Percentiles rank a stretch among this genome's conserved stretches.
Conservation (phyloP, 495 filamentous ascomycete species). For the Chaetomidium leptoderma region DNA sequence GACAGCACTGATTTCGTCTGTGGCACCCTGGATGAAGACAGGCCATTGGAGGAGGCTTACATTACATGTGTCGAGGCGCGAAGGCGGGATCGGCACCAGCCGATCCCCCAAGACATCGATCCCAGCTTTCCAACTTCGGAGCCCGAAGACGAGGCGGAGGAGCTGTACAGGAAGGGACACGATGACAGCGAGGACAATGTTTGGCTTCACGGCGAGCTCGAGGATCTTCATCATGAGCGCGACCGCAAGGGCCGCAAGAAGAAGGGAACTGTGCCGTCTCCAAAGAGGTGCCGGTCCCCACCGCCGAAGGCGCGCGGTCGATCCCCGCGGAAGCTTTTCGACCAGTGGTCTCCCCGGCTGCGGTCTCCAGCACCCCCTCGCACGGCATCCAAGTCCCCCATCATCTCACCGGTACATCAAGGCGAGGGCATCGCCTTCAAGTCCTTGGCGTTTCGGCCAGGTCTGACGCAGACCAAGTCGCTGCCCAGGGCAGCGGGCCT, state of each 20-base stretch:
- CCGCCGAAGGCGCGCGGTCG: slow-evolving; percentile 44
- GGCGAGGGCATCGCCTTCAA: slow-evolving; percentile 46
- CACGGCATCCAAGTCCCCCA: slow-evolving; percentile 40
- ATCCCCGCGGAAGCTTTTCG: slow-evolving; percentile 59
- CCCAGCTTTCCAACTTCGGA: slow-evolving; percentile 95
- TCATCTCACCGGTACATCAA: slow-evolving; percentile 38
- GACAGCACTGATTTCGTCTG: slow-evolving; percentile 98
- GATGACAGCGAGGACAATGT: slow-evolving; percentile 55
- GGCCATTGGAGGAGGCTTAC: slow-evolving; percentile 88
- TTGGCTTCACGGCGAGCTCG: slow-evolving; percentile 56
- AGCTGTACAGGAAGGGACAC: slow-evolving; percentile 47
- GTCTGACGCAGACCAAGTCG: slow-evolving; percentile 69
- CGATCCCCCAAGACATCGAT: slow-evolving; percentile 91
- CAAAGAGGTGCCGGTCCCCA: slow-evolving; percentile 44
- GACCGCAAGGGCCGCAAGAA: slow-evolving; percentile 38
- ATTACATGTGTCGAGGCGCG: slow-evolving; percentile 78
- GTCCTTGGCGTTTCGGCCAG: slow-evolving; percentile 58
- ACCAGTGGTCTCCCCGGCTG: slow-evolving; percentile 61
- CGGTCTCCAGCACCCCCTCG: slow-evolving; percentile 57
- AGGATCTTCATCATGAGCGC: slow-evolving; percentile 46
- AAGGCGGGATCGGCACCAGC: slow-evolving; percentile 69
- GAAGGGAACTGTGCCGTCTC: slow-evolving; percentile 35
- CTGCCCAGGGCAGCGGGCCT: slow-evolving; percentile 68
- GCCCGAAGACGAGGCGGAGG: slow-evolving; percentile 71
- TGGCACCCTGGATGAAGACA: slow-evolving; percentile 92